Base-by-base conservation (phyloP, 352 stramenopile genomes). In the Phytophthora agathidicida region DNA sequence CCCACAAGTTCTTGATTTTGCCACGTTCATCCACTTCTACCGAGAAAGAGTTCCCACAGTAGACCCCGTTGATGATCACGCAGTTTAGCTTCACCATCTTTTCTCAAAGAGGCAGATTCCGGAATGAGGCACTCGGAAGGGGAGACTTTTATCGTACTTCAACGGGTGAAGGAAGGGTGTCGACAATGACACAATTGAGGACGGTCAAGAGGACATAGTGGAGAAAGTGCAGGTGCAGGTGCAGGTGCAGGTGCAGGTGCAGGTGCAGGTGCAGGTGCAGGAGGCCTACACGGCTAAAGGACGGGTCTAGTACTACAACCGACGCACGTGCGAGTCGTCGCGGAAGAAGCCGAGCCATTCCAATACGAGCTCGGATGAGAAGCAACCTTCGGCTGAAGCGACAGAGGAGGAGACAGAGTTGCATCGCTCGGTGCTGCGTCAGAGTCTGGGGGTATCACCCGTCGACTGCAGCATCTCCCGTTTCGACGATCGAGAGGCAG, bases 281-380 rank as follows among this genome's bases (percentile, higher is more conserved):
- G 80, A 93, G 53, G 86, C 86, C 5, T 95, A 86, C 53, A 95
- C 86, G 1, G 86, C 80, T 1, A 91, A 93, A 63, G 86, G 86
- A 1, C 77, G 83, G n/a, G 85, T 93, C 0, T 95, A 95, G 62
- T 95, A 93, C 72, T 95, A 95, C 77, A 95, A 95, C 36, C 80
- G 84, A 17, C 77, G 81, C 32, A 93, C 86, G 2, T 75, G 86
- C 37, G 86, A 95, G 62, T 93, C 86, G 7, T 93, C 84, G 7
- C 93, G 86, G 86, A 93, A 78, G 36, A 91, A 75, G 42, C 76
- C 69, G 38, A 71, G 38, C 64, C 60, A 67, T 19, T 62, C 42
- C 26, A 62, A 63, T 23, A 48, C 43, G 51, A 67, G 36, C 35
- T 49, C 38, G 7, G 45, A 35, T 16, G 24, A 73, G 17, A 31